Base-by-base conservation (phyloP, 768 basidiomycete genomes). In the Mycena haematopus region DNA sequence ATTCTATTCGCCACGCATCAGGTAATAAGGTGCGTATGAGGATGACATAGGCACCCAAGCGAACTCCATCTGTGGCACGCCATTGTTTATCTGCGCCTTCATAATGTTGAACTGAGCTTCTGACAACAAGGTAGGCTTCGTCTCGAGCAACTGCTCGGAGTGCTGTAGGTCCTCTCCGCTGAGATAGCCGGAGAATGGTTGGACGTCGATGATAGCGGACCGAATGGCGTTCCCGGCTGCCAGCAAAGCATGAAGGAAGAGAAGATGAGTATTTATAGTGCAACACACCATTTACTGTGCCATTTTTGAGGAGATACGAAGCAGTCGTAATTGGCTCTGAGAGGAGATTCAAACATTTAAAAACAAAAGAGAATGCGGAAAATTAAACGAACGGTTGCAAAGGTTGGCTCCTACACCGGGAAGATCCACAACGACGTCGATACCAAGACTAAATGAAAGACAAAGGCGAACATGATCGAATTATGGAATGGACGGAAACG, bases 61-160 rank as follows among this genome's bases (percentile, higher is more conserved):
- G 6, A 65, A 54, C n/a, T 65, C 63, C 52, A 60, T 60, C 50
- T 65, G 63, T 10, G 63, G 57, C 36, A 65, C 54, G 33, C 59
- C 63, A 1, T 50, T 47, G 17, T 42, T 35, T 4, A 65, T 61
- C 9, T 50, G 31, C 14, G 44, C 44, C 22, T 65, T 55, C 59
- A 65, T 54, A 24, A 60, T 40, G 31, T 36, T 25, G 27, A 60
- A 65, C 40, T 65, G 58, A 1, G 58, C 54, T 19, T 65, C 46
- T 1, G 58, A 56, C 15, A 65, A 31, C 6, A 62, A 36, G 1
- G 51, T 55, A 2, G 61, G 61, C 22, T 62, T 62, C 3, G 55
- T 62, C 35, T 51, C 19, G 6, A 62, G 55, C 13, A 62, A n/a
- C 25, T 62, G 31, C 6, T 52, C 40, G 10, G 55, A 52, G 24